Evolutionary conservation across 2,329 filamentous ascomycete species (phyloP).

Genomic region (Colletotrichum brevisporum): DNA sequence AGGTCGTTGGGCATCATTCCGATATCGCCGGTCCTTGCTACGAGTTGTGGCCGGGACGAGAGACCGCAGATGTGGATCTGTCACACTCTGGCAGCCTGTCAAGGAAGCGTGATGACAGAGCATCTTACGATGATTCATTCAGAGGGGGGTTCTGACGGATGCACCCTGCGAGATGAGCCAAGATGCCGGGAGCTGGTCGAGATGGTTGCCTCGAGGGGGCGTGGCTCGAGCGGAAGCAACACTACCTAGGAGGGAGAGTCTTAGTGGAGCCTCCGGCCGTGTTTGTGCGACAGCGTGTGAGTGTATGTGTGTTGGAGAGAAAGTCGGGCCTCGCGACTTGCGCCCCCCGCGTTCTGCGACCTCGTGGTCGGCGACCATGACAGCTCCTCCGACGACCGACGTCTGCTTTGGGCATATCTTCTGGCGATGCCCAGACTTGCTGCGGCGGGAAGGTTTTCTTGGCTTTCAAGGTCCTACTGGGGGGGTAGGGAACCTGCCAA

Average conservation of each 20-base stretch:
- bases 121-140: slow-evolving; percentile 25
- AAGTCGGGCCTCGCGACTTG: slow-evolving; percentile 37
- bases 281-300: no score
- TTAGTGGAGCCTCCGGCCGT: no score
- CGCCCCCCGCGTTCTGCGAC: slow-evolving; percentile 7
- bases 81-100: neutral
- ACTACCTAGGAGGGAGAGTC: no score
- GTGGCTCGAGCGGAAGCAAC: neutral
- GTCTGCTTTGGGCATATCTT: neutral
- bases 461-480: neutral
- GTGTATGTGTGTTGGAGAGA: no score
- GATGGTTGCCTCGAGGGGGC: neutral
- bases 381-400: neutral
- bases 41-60: neutral
- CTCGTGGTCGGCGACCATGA: slow-evolving; percentile 21
- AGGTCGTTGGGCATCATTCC: neutral
- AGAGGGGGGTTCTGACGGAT: neutral
- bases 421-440: neutral
- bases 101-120: slow-evolving; percentile 22
- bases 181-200: slow-evolving; percentile 13
- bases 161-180: slow-evolving; percentile 26
- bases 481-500: neutral
- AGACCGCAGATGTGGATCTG: neutral
- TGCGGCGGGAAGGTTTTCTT: neutral
- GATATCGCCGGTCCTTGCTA: neutral